Evolutionary conservation across 2,329 filamentous ascomycete genomes (phyloP).

Genomic region (Verticillium nubilum): DNA sequence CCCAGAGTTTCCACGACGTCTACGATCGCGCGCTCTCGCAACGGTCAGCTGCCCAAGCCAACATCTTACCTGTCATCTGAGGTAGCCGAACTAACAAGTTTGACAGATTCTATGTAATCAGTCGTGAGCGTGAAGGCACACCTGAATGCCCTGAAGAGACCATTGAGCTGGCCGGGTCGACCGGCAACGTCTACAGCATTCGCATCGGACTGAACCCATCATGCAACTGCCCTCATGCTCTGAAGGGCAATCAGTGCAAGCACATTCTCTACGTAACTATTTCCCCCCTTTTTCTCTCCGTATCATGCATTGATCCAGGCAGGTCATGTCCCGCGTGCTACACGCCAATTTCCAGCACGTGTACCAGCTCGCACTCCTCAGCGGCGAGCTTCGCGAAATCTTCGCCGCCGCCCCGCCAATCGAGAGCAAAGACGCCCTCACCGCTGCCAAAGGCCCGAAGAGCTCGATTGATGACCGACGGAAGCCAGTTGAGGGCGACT

Average conservation of each 20-base stretch:
- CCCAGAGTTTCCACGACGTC: slow-evolving; percentile 27
- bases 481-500: slow-evolving; percentile 47
- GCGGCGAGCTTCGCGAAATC: slow-evolving; percentile 53
- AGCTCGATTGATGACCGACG: slow-evolving; percentile 29
- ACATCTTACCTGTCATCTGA: not conserved
- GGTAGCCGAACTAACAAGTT: not conserved
- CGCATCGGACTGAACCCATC: slow-evolving; percentile 42
- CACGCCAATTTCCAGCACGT: slow-evolving; percentile 48
- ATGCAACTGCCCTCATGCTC: slow-evolving; percentile 52
- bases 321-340: slow-evolving; percentile 55
- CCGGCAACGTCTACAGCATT: slow-evolving; percentile 60
- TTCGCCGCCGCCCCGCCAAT: slow-evolving; percentile 49
- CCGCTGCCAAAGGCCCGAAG: slow-evolving; percentile 19
- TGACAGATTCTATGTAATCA: slow-evolving; percentile 38
- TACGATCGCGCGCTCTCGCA: slow-evolving; percentile 34
- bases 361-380: slow-evolving; percentile 58
- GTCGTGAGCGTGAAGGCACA: slow-evolving; percentile 28
- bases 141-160: slow-evolving; percentile 39
- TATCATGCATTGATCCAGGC: not conserved
- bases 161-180: slow-evolving; percentile 56
- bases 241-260: slow-evolving; percentile 56
- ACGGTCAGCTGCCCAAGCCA: slow-evolving; percentile 17
- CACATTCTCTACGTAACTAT: slow-evolving; percentile 52
- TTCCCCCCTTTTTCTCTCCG: not conserved
- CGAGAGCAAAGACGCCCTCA: slow-evolving; percentile 23